A percentile compares a stretch with the other conserved stretches of the same genome.
Conservation (phyloP, 495 filamentous ascomycete species). For the Penicillium taxi region DNA sequence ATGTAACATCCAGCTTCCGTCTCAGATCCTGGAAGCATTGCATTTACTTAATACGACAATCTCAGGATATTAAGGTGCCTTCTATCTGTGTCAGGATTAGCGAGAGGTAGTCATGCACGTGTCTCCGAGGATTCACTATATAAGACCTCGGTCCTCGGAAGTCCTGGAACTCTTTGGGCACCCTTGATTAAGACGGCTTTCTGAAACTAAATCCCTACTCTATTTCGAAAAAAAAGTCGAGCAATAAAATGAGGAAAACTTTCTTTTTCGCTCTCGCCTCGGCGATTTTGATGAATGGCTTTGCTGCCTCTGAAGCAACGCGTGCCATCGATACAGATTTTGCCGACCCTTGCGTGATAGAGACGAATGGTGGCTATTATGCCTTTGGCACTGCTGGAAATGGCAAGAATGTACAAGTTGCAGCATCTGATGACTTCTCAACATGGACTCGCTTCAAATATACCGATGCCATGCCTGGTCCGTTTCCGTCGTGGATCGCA, state of each 20-base stretch:
- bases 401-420: slow-evolving; percentile 17
- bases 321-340: slow-evolving; percentile 25
- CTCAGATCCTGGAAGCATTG: too few species aligned
- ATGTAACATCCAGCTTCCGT: too few species aligned
- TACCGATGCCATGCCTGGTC: slow-evolving; percentile 24
- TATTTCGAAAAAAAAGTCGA: too few species aligned
- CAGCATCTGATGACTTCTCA: slow-evolving; percentile 20
- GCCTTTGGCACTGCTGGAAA: slow-evolving; percentile 25
- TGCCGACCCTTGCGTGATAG: slow-evolving; percentile 25
- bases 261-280: slow-evolving; percentile 1
- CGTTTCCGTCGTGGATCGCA: slow-evolving; percentile 24
- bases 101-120: too few species aligned
- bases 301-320: slow-evolving; percentile 8
- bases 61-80: too few species aligned
- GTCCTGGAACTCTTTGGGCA: too few species aligned
- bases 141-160: too few species aligned
- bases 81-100: too few species aligned
- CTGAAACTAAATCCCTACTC: too few species aligned
- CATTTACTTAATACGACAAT: too few species aligned
- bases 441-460: slow-evolving; percentile 20
- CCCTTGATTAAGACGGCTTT: too few species aligned
- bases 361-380: slow-evolving; percentile 22
- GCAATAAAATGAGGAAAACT: slow-evolving; percentile 4
- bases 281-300: slow-evolving; percentile 2
- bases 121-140: too few species aligned